Base-by-base conservation (phyloP, 805 yeast genomes). In the Kregervanrija pseudodelftensis region DNA sequence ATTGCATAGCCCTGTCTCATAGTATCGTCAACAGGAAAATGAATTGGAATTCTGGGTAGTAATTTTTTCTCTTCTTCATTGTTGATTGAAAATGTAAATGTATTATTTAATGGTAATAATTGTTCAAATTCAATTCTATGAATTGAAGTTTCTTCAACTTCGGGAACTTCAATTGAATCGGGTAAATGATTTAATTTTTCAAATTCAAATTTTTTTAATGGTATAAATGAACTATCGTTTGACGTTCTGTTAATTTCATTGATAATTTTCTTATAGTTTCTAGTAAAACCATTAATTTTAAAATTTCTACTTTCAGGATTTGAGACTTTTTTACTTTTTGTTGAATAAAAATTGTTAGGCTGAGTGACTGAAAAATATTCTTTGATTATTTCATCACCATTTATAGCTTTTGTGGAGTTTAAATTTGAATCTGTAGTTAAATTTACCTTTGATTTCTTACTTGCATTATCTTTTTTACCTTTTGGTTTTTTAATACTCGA, bases 1-100 rank as follows among this genome's bases (percentile, higher is more conserved):
- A 58, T 35, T 2, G 57, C 51, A 16, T 47, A 42, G 0, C 68
- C 68, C 5, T 34, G 13, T 41, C 67, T 49, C 14, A 51, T 39
- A 8, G 28, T 42, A 11, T 45, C 40, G 32, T 54, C 51, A 8
- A 42, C 40, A 2, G 66, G 65, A 30, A 47, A 56, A 17, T 44
- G 37, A 8, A 49, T 28, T 8, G 42, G 36, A 31, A 39, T 36
- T 22, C 38, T 28, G 9, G 40, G 31, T 11, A 48, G 44, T 12
- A 49, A 31, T 11, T 13, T 30, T 11, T 39, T 36, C 11, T 30
- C 12, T 31, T 42, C 22, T n/a, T 36, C 36, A 9, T 50, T 41
- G 39, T 60, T 52, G 36, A 52, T 52, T 12, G 47, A 46, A 35
- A 58, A 50, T 14, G 51, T 48, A 12, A 61, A 32, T 1, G 42